A percentile compares a stretch with the other conserved stretches of the same genome.
These are phyloP conservation scores for Tarenaya hassleriana DNA, from an alignment of 345 rosid species.

Conservation along the genomic window DNA sequence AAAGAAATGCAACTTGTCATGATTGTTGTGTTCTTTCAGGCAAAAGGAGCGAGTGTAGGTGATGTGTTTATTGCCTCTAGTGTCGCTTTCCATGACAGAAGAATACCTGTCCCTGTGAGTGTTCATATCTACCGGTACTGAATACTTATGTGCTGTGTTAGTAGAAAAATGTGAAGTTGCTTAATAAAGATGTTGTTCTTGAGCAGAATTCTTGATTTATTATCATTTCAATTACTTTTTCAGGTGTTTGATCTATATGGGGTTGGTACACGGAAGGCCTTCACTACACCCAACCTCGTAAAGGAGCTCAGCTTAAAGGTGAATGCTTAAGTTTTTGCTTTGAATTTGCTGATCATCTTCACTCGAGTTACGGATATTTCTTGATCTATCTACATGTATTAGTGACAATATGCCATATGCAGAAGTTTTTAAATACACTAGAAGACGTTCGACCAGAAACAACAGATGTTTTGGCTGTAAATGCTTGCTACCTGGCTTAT, in stretches of 20 bases:
- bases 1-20: not conserved
- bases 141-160: not conserved
- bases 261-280: conserved; percentile 58
- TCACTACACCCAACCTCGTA: conserved; percentile 55
- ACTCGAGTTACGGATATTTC: conserved; percentile 11
- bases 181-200: not conserved
- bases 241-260: conserved; percentile 87
- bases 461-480: not conserved
- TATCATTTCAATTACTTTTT: not conserved
- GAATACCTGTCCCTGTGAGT: conserved; percentile 87
- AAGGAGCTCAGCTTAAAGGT: conserved; percentile 78
- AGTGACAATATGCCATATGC: not conserved
- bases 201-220: not conserved
- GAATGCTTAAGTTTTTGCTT: conserved; percentile 16
- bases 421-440: not conserved
- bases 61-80: conserved; percentile 67
- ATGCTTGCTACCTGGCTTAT: not conserved
- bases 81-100: conserved; percentile 93
- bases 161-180: not conserved
- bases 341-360: conserved; percentile 10
- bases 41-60: conserved; percentile 65
- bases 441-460: too few species aligned
- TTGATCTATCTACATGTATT: not conserved
- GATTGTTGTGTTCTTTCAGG: conserved; percentile 34
- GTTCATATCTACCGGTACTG: not conserved